Evolutionary conservation across 108 stramenopile genomes (phyloP).

Genomic region (Licmophora abbreviata): DNA sequence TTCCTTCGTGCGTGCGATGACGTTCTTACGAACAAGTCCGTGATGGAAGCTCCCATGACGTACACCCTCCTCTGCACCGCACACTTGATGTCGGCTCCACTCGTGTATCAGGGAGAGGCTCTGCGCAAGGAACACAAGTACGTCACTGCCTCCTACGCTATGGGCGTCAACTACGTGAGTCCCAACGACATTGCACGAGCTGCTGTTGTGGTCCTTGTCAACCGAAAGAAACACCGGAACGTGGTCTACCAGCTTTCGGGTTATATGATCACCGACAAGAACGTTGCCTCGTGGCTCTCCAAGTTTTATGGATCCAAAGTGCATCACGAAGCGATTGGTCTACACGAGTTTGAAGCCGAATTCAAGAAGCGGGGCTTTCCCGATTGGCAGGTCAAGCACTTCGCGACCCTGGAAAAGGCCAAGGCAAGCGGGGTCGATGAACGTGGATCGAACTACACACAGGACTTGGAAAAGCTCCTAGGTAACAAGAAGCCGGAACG

Average conservation of each 20-base stretch:
- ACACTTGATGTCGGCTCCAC: constrained; percentile 34
- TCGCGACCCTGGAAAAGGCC: constrained; percentile 25
- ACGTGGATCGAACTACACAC: no score
- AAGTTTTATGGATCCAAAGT: constrained; percentile 18
- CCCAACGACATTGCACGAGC: constrained; percentile 39
- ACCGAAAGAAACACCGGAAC: constrained; percentile 14
- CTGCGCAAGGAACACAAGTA: constrained; percentile 9
- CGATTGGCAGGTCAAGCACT: constrained; percentile 12
- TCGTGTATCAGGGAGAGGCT: constrained; percentile 14
- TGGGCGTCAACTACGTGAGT: constrained; percentile 37
- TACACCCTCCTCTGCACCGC: constrained; percentile 29
- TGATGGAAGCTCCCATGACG: constrained; percentile 17
- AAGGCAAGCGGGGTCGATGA: constrained; percentile 39
- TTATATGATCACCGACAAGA: no score
- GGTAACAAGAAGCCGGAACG: no score
- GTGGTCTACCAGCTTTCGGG: constrained; percentile 19
- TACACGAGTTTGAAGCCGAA: constrained; percentile 12
- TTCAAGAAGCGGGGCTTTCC: constrained; percentile 6
- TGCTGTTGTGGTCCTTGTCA: constrained; percentile 21
- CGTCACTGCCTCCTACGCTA: constrained; percentile 23
- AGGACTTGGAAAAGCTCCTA: no score
- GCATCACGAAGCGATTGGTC: constrained; percentile 23
- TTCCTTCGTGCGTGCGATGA: constrained; percentile 29
- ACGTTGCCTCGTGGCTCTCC: constrained; percentile 26
- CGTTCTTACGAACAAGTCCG: constrained; percentile 1